phyloP scores from a whole-genome alignment of 2,329 filamentous ascomycete genomes.

The Venturia aucupariae region DNA sequence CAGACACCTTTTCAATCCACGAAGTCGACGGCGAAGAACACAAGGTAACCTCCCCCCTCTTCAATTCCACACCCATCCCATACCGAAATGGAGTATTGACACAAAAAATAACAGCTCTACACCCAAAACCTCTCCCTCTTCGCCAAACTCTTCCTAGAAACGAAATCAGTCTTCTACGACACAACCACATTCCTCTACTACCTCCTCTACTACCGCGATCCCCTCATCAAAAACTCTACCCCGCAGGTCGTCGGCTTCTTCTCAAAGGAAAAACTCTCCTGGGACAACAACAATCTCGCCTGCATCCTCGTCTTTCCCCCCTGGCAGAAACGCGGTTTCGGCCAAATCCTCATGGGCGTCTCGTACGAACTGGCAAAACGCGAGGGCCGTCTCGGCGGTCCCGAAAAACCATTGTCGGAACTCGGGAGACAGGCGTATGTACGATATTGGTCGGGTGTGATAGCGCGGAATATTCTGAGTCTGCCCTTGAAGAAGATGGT shows the following conservation, averaged over 20 bases:
- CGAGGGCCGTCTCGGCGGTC: slow-evolving; percentile 77
- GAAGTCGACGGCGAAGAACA: slow-evolving; percentile 86
- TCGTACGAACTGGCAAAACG: slow-evolving; percentile 85
- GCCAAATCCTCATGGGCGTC: slow-evolving; percentile 80
- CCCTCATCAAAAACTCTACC: slow-evolving; percentile 20
- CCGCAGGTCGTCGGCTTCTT: slow-evolving; percentile 84
- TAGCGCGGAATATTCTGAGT: slow-evolving; percentile 56
- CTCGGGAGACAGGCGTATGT: slow-evolving; percentile 75
- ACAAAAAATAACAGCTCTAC: slow-evolving; percentile 48
- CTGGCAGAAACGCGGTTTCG: slow-evolving; percentile 85
- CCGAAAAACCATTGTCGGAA: slow-evolving; percentile 86
- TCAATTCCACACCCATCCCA: neutral
- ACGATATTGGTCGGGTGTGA: slow-evolving; percentile 77
- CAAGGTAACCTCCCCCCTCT: slow-evolving; percentile 34
- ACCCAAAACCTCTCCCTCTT: slow-evolving; percentile 94
- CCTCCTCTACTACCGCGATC: slow-evolving; percentile 66
- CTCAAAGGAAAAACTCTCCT: slow-evolving; percentile 96
- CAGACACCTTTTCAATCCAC: slow-evolving; percentile 77
- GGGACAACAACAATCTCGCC: slow-evolving; percentile 96
- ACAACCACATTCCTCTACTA: slow-evolving; percentile 93
- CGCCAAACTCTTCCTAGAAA: slow-evolving; percentile 94
- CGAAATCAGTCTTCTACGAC: slow-evolving; percentile 97
- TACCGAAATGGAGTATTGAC: neutral
- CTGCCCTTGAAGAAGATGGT: slow-evolving; percentile 41
- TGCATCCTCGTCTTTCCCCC: slow-evolving; percentile 95